Evolutionary conservation across 164 flowering plant species (phyloP).

Genomic region (Vitis riparia): DNA sequence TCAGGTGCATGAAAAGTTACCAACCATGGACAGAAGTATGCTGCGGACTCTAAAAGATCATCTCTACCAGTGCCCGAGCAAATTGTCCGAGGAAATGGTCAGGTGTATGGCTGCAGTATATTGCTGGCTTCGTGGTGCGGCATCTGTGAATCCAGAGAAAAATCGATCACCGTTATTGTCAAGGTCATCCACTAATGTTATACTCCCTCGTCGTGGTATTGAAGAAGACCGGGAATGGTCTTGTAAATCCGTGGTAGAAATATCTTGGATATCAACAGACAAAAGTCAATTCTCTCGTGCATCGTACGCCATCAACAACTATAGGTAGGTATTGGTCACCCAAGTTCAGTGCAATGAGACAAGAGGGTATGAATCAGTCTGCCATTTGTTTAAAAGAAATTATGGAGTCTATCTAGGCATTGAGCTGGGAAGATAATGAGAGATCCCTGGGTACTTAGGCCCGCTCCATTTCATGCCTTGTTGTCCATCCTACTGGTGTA

Average conservation of each 20-base stretch:
- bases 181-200: slow-evolving; percentile 52
- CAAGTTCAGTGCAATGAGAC: too few relatives aligned
- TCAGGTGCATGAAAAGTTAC: slow-evolving; percentile 40
- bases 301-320: slow-evolving; percentile 51
- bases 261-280: slow-evolving; percentile 65
- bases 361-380: too few relatives aligned
- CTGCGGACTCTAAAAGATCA: slow-evolving; percentile 69
- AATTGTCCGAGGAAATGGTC: slow-evolving; percentile 82
- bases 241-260: slow-evolving; percentile 59
- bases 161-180: slow-evolving; percentile 48
- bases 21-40: slow-evolving; percentile 27
- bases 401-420: too few relatives aligned
- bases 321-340: slow-evolving; percentile 41
- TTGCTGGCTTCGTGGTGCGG: slow-evolving; percentile 54
- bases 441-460: too few relatives aligned
- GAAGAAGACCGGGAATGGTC: slow-evolving; percentile 44
- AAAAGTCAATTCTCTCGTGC: slow-evolving; percentile 22
- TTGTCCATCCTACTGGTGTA: too few relatives aligned
- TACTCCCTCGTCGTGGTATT: slow-evolving; percentile 39
- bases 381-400: too few relatives aligned
- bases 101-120: slow-evolving; percentile 80
- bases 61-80: slow-evolving; percentile 74
- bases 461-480: too few relatives aligned
- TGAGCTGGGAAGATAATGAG: too few relatives aligned
- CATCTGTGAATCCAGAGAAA: slow-evolving; percentile 41